phyloP scores from a whole-genome alignment of 192 early-diverging fungal species.

The Jimgerdemannia flammicorona region DNA sequence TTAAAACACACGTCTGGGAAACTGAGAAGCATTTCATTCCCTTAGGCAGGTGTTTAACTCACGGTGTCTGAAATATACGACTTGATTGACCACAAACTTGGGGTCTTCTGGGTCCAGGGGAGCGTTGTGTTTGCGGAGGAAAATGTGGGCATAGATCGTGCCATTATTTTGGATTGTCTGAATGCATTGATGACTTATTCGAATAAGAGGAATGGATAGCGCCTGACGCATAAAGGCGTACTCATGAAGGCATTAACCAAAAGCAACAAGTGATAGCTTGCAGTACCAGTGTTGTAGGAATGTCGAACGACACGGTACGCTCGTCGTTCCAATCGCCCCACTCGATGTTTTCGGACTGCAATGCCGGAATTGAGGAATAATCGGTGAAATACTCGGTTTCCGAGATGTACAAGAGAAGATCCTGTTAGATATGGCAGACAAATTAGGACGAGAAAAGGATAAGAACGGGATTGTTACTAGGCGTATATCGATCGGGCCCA shows the following conservation, averaged over 20 bases:
- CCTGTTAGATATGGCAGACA: constrained; percentile 10
- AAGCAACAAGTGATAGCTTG: constrained; percentile 22
- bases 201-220: constrained; percentile 2
- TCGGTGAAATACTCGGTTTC: constrained; percentile 41
- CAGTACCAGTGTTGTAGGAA: constrained; percentile 13
- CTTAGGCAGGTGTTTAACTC: constrained; percentile 2
- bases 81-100: constrained; percentile 34
- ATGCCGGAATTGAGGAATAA: constrained; percentile 33
- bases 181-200: constrained; percentile 20
- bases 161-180: constrained; percentile 43
- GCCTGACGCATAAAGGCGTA: not conserved
- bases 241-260: not conserved
- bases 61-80: constrained; percentile 49
- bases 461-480: too few relatives aligned
- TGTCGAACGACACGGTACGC: constrained; percentile 39
- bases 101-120: constrained; percentile 35
- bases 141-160: constrained; percentile 59
- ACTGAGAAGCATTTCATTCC: not conserved
- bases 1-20: not conserved
- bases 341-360: constrained; percentile 32
- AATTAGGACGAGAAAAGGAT: too few relatives aligned
- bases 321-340: constrained; percentile 38
- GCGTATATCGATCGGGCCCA: not conserved
- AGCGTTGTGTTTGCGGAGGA: constrained; percentile 37
- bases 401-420: constrained; percentile 45